Evolutionary conservation across 2,329 filamentous ascomycete genomes (phyloP), one percentile per base, ranked within the genome.

Genomic region (Zasmidium citrigriseum): DNA sequence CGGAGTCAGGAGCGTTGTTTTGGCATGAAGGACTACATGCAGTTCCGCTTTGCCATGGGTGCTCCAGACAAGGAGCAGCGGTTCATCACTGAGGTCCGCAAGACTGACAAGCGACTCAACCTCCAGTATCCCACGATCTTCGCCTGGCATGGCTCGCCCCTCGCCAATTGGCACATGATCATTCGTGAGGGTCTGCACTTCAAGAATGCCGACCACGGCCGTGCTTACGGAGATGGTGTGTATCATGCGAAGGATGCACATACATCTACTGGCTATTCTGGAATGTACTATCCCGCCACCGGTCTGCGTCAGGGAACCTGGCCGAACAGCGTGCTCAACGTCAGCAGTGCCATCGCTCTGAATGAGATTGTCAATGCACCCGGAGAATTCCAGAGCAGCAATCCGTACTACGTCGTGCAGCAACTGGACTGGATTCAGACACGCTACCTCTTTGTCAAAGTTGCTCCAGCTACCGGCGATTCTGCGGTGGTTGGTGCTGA

Each of bases 101-200:
- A 75, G 4, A 79, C 80, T 22, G 72, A 75, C 1, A 57, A 67
- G 16, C 70, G 76, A 4, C 67, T 79, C 18, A 73, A 74, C 41
- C 65, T 79, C 47, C 64, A 74, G 59, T 78, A 85, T 64, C 89
- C 89, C 0, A 93, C 90, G 0, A 73, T 96, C 1, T 91, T 96
- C 68, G 91, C 90, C 0, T 96, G 89, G 87, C 93, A 97, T 72
- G 93, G 92, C 4, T 96, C 90, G 67, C 72, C 77, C 0, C 63
- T 96, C 2, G 64, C 73, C 2, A 96, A 96, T 67, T 96, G 93
- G 93, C 93, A 97, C 73, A 89, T 88, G 67, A 96, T 97, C 67
- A 86, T 96, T 62, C 86, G 92, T 27, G 85, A 89, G 59, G 92
- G 93, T 0, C 78, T 97, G 4, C 85, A 96, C 70, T 96, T 87